Conservation (phyloP, 2,329 filamentous ascomycete genomes). For the Amesomyces nigricolor region DNA sequence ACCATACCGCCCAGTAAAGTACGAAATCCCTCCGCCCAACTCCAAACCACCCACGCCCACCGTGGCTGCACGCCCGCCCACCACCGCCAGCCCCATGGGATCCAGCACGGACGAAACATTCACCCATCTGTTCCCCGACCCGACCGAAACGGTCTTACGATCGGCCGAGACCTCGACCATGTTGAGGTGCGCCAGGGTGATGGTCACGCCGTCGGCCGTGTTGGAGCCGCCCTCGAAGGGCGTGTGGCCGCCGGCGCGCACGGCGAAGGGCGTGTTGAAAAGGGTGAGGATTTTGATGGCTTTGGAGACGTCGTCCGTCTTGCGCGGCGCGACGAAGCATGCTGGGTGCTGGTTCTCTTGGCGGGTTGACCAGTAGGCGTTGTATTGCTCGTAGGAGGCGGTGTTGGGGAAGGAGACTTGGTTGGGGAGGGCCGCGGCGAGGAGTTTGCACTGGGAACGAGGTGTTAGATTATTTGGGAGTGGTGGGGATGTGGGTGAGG, state of each 20-base stretch:
- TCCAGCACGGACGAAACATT: conserved; percentile 39
- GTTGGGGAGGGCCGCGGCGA: conserved; percentile 20
- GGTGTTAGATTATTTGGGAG: not conserved
- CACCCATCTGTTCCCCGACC: conserved; percentile 40
- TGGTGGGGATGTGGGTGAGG: no score
- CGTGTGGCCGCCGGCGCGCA: conserved; percentile 48
- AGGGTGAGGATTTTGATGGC: conserved; percentile 24
- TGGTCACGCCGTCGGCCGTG: conserved; percentile 35
- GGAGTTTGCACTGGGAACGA: conserved; percentile 17
- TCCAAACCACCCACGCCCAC: conserved; percentile 42
- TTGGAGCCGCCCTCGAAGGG: conserved; percentile 41
- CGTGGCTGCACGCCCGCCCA: conserved; percentile 39
- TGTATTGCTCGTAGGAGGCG: conserved; percentile 22
- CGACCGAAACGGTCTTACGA: conserved; percentile 35
- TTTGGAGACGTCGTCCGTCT: conserved; percentile 28
- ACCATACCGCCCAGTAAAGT: conserved; percentile 40
- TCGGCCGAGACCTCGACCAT: conserved; percentile 31
- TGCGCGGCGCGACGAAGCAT: conserved; percentile 34
- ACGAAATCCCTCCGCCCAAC: conserved; percentile 46
- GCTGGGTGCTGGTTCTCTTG: conserved; percentile 25
- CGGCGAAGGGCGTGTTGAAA: conserved; percentile 37
- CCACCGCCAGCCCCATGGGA: conserved; percentile 35
- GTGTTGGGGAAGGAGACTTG: conserved; percentile 24
- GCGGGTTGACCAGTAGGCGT: conserved; percentile 31
- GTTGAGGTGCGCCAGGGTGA: conserved; percentile 41